Percentiles rank a stretch among this genome's conserved stretches.
These are phyloP conservation scores for Hanseniaspora clermontiae DNA, from an alignment of 805 yeast species.

Conservation along the genomic window DNA sequence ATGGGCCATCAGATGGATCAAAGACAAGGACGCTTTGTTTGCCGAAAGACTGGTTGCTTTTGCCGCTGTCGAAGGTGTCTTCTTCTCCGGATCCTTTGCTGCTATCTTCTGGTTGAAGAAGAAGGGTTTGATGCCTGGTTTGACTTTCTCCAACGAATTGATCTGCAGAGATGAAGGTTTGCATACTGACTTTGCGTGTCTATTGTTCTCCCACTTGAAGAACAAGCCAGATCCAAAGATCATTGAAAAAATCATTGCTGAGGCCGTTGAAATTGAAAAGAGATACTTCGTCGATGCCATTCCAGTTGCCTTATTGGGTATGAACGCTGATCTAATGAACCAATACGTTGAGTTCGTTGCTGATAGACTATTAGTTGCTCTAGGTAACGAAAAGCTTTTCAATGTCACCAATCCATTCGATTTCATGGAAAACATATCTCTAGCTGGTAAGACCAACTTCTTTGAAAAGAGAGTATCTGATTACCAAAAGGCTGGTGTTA, in stretches of 20 bases:
- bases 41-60: slow-evolving; percentile 95
- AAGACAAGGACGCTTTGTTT: slow-evolving; percentile 73
- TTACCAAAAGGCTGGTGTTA: slow-evolving; percentile 98
- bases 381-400: slow-evolving; percentile 82
- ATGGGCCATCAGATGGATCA: slow-evolving; percentile 98
- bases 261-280: slow-evolving; percentile 90
- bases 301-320: slow-evolving; percentile 85
- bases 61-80: slow-evolving; percentile 97
- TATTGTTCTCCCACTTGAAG: slow-evolving; percentile 81
- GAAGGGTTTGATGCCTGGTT: slow-evolving; percentile 98
- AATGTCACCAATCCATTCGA: slow-evolving; percentile 90
- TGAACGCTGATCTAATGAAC: slow-evolving; percentile 88
- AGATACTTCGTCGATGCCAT: slow-evolving; percentile 90
- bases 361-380: slow-evolving; percentile 80
- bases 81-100: slow-evolving; percentile 96
- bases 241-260: slow-evolving; percentile 77
- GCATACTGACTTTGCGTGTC: slow-evolving; percentile 96
- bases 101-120: slow-evolving; percentile 98
- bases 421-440: slow-evolving; percentile 96
- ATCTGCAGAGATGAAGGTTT: slow-evolving; percentile 98
- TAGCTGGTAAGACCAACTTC: slow-evolving; percentile 97
- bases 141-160: slow-evolving; percentile 93
- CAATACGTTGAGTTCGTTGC: slow-evolving; percentile 97
- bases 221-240: slow-evolving; percentile 73
- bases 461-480: slow-evolving; percentile 98